Percentiles rank a stretch among this genome's conserved stretches.
Conservation (phyloP, 257 asterid genomes). For the Lantana camara region DNA sequence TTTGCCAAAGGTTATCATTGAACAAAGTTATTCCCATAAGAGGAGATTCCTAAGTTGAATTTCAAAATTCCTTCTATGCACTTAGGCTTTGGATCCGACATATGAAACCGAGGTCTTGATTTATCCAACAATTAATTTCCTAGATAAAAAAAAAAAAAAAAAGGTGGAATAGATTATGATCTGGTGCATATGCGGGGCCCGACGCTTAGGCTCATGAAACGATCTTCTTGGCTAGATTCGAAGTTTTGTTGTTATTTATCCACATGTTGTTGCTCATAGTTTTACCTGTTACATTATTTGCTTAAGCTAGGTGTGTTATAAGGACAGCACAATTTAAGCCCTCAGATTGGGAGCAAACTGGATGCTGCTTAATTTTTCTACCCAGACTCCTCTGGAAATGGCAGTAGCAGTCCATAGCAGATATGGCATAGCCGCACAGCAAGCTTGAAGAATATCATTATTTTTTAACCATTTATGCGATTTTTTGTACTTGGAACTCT, state of each 20-base stretch:
- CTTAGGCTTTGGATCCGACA: too few relatives aligned
- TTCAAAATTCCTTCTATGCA: too few relatives aligned
- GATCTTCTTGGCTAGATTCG: not conserved
- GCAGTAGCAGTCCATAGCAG: slow-evolving; percentile 5
- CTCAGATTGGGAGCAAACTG: not conserved
- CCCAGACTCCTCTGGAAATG: not conserved
- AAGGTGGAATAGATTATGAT: too few relatives aligned
- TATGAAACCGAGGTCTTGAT: too few relatives aligned
- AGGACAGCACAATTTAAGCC: slow-evolving; percentile 21
- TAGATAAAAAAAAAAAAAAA: too few relatives aligned
- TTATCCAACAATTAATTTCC: too few relatives aligned
- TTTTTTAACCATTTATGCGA: not conserved
- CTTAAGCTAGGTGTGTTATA: slow-evolving; percentile 1
- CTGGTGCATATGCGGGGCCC: too few relatives aligned
- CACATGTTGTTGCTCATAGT: not conserved
- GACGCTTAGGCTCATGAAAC: too few relatives aligned
- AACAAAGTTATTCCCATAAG: not conserved
- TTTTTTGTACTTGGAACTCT: not conserved
- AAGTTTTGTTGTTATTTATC: not conserved
- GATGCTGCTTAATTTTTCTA: not conserved
- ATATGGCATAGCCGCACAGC: too few relatives aligned
- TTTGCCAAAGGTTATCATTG: slow-evolving; percentile 9
- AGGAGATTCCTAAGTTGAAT: not conserved
- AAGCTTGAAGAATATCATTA: slow-evolving; percentile 13
- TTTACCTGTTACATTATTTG: slow-evolving; percentile 17